Conservation (phyloP, 371 early-diverging fungal species). For the Fennellomyces sp. region DNA sequence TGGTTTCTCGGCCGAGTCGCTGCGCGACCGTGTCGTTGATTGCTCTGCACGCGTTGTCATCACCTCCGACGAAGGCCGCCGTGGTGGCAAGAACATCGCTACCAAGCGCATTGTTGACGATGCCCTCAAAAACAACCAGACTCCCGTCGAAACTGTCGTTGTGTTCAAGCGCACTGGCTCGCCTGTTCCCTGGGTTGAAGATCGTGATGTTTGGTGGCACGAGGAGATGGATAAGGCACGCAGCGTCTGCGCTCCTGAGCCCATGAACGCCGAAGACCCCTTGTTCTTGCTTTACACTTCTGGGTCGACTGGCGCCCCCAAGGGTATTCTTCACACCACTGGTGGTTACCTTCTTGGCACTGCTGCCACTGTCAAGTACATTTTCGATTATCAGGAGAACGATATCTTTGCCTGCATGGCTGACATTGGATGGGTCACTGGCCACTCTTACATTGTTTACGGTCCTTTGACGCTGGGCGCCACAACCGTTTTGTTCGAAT, state of each 20-base stretch:
- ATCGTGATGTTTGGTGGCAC: slow-evolving; percentile 91
- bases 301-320: slow-evolving; percentile 97
- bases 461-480: slow-evolving; percentile 92
- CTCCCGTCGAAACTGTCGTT: slow-evolving; percentile 83
- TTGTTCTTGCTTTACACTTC: slow-evolving; percentile 98
- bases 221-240: slow-evolving; percentile 78
- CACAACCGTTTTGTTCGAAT: slow-evolving; percentile 95
- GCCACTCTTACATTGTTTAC: slow-evolving; percentile 92
- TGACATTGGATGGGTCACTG: slow-evolving; percentile 87
- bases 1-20: slow-evolving; percentile 89
- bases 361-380: slow-evolving; percentile 86
- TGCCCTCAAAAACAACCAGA: slow-evolving; percentile 72
- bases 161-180: slow-evolving; percentile 88
- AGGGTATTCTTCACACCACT: slow-evolving; percentile 93
- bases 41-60: slow-evolving; percentile 80
- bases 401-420: slow-evolving; percentile 87
- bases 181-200: slow-evolving; percentile 69
- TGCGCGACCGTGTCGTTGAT: slow-evolving; percentile 85
- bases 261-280: slow-evolving; percentile 92
- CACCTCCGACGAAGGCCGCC: slow-evolving; percentile 87
- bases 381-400: slow-evolving; percentile 86
- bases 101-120: slow-evolving; percentile 94
- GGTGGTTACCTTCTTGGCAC: slow-evolving; percentile 97
- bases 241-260: slow-evolving; percentile 81
- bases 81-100: slow-evolving; percentile 91